Base-by-base conservation (phyloP, 108 stramenopile species). In the Cyclostephanos tholiformis region DNA sequence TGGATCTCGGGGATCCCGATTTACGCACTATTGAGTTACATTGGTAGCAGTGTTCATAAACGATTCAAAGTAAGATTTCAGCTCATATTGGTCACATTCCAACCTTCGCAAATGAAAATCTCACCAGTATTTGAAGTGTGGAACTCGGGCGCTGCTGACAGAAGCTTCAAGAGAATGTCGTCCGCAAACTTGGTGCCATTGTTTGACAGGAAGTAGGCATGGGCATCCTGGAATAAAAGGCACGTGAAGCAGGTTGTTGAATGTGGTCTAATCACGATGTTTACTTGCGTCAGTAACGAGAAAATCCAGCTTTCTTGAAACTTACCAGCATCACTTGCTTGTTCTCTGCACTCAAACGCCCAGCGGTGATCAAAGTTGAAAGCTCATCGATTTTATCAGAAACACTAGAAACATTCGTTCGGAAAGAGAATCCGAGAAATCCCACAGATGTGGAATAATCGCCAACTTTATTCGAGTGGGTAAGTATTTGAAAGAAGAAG, bases 301-400 rank as follows among this genome's bases (percentile, higher is more conserved):
- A n/a, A n/a, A n/a, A n/a, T n/a, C n/a, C n/a, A n/a, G n/a, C n/a
- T 22, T 41, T 44, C 19, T 16, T n/a, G 5, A 62, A 19, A 30
- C 72, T 74, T 46, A 49, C 59, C 72, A 41, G 27, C 23, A 62
- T 62, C 17, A 65, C 58, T 63, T 57, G 56, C 32, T 67, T 71
- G n/a, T 76, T 80, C 19, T 60, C 65, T 1, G 30, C 62, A 60
- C 77, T 83, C 44, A 91, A 72, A 17, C 90, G 65, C 20, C 90
- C 90, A 10, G 73, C 77, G 11, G 86, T 88, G 39, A 91, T 59
- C 16, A 91, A 51, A 3, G 73, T 72, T 22, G 86, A 65, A 26
- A 92, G 81, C 20, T 90, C 89, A 38, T 87, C 79, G 16, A 90
- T 72, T 66, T 73, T 79, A 22, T 48, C 23, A 0, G 67, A 48